Base-by-base conservation (phyloP, 352 stramenopile genomes). In the Globisporangium spinosum region DNA sequence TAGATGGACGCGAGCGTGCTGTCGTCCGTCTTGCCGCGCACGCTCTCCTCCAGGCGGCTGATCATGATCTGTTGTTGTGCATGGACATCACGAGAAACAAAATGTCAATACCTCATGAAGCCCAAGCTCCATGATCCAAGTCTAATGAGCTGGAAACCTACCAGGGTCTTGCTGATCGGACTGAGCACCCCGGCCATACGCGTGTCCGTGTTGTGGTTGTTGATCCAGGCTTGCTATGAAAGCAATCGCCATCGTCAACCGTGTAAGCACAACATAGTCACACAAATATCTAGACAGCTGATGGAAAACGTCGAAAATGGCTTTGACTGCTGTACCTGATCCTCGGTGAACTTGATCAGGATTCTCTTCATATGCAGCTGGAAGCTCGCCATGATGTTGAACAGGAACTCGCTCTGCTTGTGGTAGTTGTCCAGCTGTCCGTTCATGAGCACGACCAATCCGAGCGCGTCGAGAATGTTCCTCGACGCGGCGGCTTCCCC, bases 271-370 rank as follows among this genome's bases (percentile, higher is more conserved):
- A 59, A 29, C 32, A 59, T 20, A 23, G 17, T 17, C 22, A n/a
- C 3, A 23, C 56, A 45, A 20, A 45, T 29, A 34, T 10, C 20
- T 29, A 25, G 20, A 58, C 13, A 25, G 0, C 15, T n/a, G 40
- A 49, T 49, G 2, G 40, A 22, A 10, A 22, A 49, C 8, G 40
- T 22, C 17, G 17, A 23, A 23, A 51, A 51, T 51, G 17, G 43
- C 4, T 23, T 51, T n/a, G 17, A 35, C 20, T 7, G n/a, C 6
- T 49, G 2, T 40, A 86, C 81, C 73, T 87, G 81, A 3, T 91
- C 85, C 58, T 93, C 83, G 0, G 81, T 89, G 61, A 92, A 93
- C 62, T 89, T 91, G 69, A 89, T 87, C n/a, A 91, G 57, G 27
- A 89, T 65, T 1, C 85, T 79, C 67, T 93, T 93, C 76, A 92